Evolutionary conservation across 2,329 filamentous ascomycete species (phyloP), one percentile per base, ranked within the genome.

Genomic region (Xylaria sp.): DNA sequence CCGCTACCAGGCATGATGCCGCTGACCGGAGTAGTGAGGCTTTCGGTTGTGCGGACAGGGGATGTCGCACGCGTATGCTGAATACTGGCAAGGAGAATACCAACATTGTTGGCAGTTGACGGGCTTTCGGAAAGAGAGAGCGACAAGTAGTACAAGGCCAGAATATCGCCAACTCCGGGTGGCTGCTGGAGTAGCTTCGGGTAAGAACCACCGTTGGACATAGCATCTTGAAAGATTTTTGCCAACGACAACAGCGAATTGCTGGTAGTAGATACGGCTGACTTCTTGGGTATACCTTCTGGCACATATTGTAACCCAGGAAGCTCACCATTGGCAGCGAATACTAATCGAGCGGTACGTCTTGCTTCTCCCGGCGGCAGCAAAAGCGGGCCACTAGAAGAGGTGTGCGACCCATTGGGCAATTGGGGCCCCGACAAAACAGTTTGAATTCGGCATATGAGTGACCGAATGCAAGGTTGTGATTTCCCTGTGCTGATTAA

Each of bases 21-120:
- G 15, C 94, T 92, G 63, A 96, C 90, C 15, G 82, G 82, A 23
- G 84, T 78, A 32, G 74, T 73, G 9, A 78, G 68, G 67, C 41
- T 75, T 58, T 77, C 81, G 65, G 67, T 75, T 64, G 71, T 74
- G 25, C 77, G 75, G 5, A 73, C 74, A 65, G 75, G 75, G 32
- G 75, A 74, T 18, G 81, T 82, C 72, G 81, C 80, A 28, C 82
- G 81, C 9, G 83, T 79, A 74, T 97, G 94, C 77, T 97, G 96
- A 23, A 98, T 92, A 66, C 96, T 93, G 5, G 96, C 96, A n/a
- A 99, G 88, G 34, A 99, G 85, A 65, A 99, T 99, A 2, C 96
- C 96, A 13, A 99, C 94, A 78, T 99, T 99, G 79, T 99, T 99
- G 0, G 96, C 96, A 0, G 96, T 99, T 0, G 96, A 99, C 1